Percentiles rank a stretch among this genome's conserved stretches.
These are phyloP conservation scores for Polychaeton citri DNA, from an alignment of 2,329 filamentous ascomycete genomes.

Conservation along the genomic window DNA sequence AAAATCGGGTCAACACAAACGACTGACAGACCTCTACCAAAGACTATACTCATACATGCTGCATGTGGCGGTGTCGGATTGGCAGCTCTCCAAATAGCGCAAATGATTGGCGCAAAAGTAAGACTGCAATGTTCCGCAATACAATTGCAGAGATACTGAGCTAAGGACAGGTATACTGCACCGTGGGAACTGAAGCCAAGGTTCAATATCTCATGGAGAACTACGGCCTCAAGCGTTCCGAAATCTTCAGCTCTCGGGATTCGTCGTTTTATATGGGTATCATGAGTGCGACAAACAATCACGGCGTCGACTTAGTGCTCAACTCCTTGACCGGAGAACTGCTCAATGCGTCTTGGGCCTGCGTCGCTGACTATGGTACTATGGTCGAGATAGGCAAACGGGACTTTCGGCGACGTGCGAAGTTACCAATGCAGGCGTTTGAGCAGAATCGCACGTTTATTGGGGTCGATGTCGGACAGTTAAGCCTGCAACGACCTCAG, in stretches of 20 bases:
- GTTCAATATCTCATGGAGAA: constrained; percentile 8
- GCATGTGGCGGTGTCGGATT: constrained; percentile 14
- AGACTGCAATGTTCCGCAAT: too few relatives aligned
- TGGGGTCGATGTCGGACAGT: constrained; percentile 5
- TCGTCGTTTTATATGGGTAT: constrained; percentile 13
- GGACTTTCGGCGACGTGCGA: constrained; percentile 5
- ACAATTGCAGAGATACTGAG: too few relatives aligned
- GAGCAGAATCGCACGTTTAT: constrained; percentile 5
- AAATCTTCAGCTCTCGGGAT: constrained; percentile 19
- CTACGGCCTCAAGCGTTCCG: constrained; percentile 11
- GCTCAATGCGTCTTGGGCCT: constrained; percentile 14
- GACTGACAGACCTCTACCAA: too few relatives aligned
- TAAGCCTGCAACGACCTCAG: neutral
- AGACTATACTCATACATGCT: constrained; percentile 17
- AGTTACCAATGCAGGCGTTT: constrained; percentile 9
- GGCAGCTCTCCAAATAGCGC: constrained; percentile 16
- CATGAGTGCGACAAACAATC: constrained; percentile 11
- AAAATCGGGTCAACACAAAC: too few relatives aligned
- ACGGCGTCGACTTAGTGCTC: constrained; percentile 22
- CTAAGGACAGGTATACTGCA: constrained; percentile 17
- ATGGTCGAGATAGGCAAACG: constrained; percentile 18
- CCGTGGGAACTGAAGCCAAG: constrained; percentile 14
- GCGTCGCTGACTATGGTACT: constrained; percentile 16
- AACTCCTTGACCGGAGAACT: constrained; percentile 16
- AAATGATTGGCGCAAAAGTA: constrained; percentile 4